Evolutionary conservation across 2,329 filamentous ascomycete genomes (phyloP), one percentile per base, ranked within the genome.

Genomic region (Claviceps citrina): DNA sequence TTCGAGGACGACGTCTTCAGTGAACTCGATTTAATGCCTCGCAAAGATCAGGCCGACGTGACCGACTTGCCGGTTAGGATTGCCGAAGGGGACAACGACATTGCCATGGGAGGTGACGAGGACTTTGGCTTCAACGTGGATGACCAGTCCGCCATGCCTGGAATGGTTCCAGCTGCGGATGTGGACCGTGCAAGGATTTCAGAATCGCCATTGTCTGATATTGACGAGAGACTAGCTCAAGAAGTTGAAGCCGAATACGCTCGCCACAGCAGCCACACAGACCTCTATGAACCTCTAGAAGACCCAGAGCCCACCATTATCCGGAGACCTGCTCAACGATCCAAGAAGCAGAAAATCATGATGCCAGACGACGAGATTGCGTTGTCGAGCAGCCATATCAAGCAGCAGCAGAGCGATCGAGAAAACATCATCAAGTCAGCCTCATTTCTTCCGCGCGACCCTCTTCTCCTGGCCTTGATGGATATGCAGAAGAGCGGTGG

Each of bases 401-500:
- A 84, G 57, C 78, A 82, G 47, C 85, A 93, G 56, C 86, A 94
- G 56, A 71, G 78, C 42, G 84, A 93, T 56, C 81, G 83, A 47
- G 81, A 84, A 34, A 84, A 81, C 52, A 96, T 96, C 45, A 68
- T 94, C 42, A 87, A 82, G 60, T 74, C 81, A 2, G 77, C 83
- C 6, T 77, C 78, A 1, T 94, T 93, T 60, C 67, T 98, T 33
- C 85, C 89, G 2, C 78, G 84, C 30, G 86, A 98, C 49, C 84
- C 87, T 2, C 77, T 89, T 40, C 69, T 96, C 12, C 70, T 96
- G 24, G 84, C 85, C 26, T 66, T 98, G 18, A 81, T 94, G 67
- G 84, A 87, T 51, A 81, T 95, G 72, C 91, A 95, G 59, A 86
- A 82, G 63, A 85, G 74, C 40, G 89, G 91, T 40, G 84, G 78